Base-by-base conservation (phyloP, 169 alveolate species). In the Eimeria praecox region DNA sequence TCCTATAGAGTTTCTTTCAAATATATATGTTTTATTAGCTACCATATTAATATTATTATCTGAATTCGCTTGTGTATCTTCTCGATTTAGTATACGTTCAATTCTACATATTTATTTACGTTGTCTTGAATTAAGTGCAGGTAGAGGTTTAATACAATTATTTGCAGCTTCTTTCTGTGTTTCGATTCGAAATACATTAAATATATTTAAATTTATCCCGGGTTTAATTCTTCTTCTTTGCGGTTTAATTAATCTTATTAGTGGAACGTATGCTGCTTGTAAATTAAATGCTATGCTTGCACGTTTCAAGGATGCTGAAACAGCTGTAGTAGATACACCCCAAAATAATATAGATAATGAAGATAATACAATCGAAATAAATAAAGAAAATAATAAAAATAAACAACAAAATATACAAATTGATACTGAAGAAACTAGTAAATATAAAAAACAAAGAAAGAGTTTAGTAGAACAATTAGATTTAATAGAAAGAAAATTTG, bases 181-280 rank as follows among this genome's bases (percentile, higher is more conserved):
- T 9, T 59, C 92, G 10, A n/a, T 82, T 20, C 54, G 44, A 46
- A 90, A 93, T 27, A 40, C 80, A 3, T 64, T 80, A 42, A 86
- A 83, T 35, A 42, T 93, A 38, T 42, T 93, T 78, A 80, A 80
- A 71, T 86, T 93, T 59, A 18, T 93, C 20, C 96, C 96, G 6
- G 96, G 94, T 6, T 80, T 93, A 27, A 46, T 49, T 38, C 92
- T 93, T 44, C 85, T 93, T 10, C 73, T 93, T 27, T 93, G 96
- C 35, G 96, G 96, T 2, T 44, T 93, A 18, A n/a, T 64, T 27
- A 93, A 93, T 69, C 46, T 93, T 35, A 52, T 93, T 18, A 54
- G 96, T 92, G 96, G 96, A 9, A 38, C 71, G 3, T 80, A 80
- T 35, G 93, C 96, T 27, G 96, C 96, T n/a, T 78, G 88, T 49